Evolutionary conservation across 2,329 filamentous ascomycete species (phyloP), one percentile per base, ranked within the genome.

Genomic region (Alternaria incomplexa): DNA sequence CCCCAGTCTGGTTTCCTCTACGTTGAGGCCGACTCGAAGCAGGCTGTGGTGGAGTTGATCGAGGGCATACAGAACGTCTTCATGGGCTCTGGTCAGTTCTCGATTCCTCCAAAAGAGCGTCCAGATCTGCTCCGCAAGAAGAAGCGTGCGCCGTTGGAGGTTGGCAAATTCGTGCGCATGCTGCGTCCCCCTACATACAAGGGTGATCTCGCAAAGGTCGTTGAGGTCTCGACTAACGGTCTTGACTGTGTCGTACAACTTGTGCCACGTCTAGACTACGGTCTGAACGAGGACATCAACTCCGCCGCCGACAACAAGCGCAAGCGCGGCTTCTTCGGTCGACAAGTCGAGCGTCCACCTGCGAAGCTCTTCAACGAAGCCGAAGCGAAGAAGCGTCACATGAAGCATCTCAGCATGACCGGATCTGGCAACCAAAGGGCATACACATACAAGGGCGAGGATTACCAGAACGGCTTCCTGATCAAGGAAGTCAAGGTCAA

Each of bases 41-140:
- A 92, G 48, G 93, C 97, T 80, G 93, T 98, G 69, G 84, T 94
- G 74, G 86, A 90, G 56, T 92, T 93, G 8, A 84, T 97, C 45
- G 92, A 97, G 65, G 92, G 90, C 45, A 88, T 99, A 74, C 88
- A 93, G 64, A 93, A 97, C 75, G 91, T 97, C 40, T 99, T 97
- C 78, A 92, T 95, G 57, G 89, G 93, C 60, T 91, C 89, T 26
- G 96, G 93, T 80, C 90, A 96, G 82, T 88, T 94, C 47, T 84
- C 98, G 55, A 93, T 99, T 45, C 93, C 96, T 52, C 93, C 98
- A 74, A 97, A 97, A 79, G 96, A 99, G 81, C 97, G 97, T 90
- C 95, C 96, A 2, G 96, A 98, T 80, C 87, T 99, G n/a, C 85
- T 99, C 17, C 89, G 93, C 55, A 93, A 97, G 26, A 90, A 89